These are phyloP conservation scores for Mycena filopes DNA, from an alignment of 768 basidiomycete genomes.

Conservation along the genomic window DNA sequence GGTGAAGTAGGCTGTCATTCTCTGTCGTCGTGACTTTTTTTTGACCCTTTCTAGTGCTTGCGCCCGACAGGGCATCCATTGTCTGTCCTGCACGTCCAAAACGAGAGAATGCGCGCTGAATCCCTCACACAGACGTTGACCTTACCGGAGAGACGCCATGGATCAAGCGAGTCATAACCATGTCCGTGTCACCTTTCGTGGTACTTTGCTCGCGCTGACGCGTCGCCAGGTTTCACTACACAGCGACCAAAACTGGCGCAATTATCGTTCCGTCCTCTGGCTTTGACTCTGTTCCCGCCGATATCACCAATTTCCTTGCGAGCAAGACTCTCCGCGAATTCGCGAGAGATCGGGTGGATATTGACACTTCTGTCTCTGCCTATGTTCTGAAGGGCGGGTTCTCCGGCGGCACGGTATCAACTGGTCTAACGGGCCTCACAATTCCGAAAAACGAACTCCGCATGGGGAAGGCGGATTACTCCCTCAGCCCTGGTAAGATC, in stretches of 20 bases:
- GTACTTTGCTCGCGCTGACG: conserved; percentile 19
- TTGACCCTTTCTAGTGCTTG: conserved; percentile 63
- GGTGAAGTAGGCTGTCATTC: conserved; percentile 58
- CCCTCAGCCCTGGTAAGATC: conserved; percentile 55
- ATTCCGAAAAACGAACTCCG: conserved; percentile 48
- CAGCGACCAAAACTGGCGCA: conserved; percentile 74
- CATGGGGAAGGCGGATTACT: conserved; percentile 45
- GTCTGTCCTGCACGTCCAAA: background rate
- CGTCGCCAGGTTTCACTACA: conserved; percentile 69
- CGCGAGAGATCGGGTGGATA: conserved; percentile 43
- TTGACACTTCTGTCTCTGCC: conserved; percentile 69
- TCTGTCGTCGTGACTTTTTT: background rate
- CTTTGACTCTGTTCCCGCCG: conserved; percentile 82
- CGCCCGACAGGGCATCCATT: conserved; percentile 78
- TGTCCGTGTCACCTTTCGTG: conserved; percentile 52
- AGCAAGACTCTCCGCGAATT: conserved; percentile 72
- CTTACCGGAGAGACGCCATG: conserved; percentile 79
- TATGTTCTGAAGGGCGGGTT: conserved; percentile 58
- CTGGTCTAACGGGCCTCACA: conserved; percentile 49
- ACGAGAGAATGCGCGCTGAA: background rate
- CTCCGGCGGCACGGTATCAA: conserved; percentile 74
- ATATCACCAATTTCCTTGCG: conserved; percentile 74
- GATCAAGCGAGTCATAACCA: conserved; percentile 68
- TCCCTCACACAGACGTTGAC: conserved; percentile 65
- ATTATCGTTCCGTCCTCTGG: conserved; percentile 85